A percentile compares a stretch with the other conserved stretches of the same genome.
Evolutionary conservation across 163 green algal genomes (phyloP).

Genomic region (Scenedesmus sp.): DNA sequence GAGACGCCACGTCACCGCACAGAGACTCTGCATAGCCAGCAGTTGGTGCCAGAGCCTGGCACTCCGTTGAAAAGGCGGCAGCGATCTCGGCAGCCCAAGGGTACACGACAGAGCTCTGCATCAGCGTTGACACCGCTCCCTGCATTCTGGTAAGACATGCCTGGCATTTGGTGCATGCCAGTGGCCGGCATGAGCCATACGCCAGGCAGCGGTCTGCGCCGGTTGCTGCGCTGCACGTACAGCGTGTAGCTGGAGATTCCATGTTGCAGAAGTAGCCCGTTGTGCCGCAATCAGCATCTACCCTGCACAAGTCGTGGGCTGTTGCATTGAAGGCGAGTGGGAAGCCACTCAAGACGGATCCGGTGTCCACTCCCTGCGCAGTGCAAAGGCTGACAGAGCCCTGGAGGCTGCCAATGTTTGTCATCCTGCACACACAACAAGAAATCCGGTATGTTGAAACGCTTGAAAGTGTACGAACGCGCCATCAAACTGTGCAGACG

Average conservation of each 20-base stretch:
- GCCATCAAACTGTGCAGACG: too few species aligned
- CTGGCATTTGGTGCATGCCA: slow-evolving; percentile 16
- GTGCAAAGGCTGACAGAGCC: slow-evolving; percentile 5
- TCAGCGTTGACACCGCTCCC: background rate
- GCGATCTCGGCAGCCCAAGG: background rate
- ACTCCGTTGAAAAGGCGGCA: background rate
- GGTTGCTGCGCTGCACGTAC: background rate
- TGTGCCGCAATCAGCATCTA: background rate
- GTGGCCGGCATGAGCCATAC: background rate
- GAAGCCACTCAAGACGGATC: background rate
- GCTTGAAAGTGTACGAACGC: too few species aligned
- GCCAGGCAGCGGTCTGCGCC: slow-evolving; percentile 15
- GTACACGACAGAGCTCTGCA: background rate
- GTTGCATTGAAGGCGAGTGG: slow-evolving; percentile 8
- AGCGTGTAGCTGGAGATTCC: background rate
- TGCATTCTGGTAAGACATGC: background rate
- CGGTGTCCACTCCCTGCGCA: background rate
- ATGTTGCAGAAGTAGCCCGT: slow-evolving; percentile 2
- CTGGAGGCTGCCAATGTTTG: background rate
- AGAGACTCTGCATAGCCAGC: background rate
- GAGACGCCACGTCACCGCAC: background rate
- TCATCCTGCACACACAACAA: background rate
- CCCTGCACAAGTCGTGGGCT: background rate
- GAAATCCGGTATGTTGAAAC: too few species aligned
- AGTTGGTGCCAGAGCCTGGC: background rate